Evolutionary conservation across 208 protist genomes (phyloP), one percentile per base, ranked within the genome.

Genomic region (Novymonas esmeraldas): DNA sequence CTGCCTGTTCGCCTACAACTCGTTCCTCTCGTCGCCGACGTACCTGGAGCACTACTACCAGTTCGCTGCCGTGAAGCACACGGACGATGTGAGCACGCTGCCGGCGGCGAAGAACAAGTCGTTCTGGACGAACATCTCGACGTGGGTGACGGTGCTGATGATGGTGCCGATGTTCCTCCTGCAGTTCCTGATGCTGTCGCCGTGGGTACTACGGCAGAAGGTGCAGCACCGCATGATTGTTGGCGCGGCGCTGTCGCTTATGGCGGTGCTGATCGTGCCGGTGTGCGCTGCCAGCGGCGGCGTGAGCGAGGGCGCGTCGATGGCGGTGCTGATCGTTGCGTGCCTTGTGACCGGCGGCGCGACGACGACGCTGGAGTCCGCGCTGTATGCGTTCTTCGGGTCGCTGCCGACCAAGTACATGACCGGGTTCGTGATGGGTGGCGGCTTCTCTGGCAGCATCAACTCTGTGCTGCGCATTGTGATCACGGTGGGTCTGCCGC

Each of bases 1-100:
- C 62, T 77, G 64, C 54, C 67, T 84, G 20, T 80, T 80, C 52
- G 64, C 73, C 24, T 80, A 79, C 67, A 84, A 84, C 70, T 81
- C 73, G 26, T 84, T 84, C 65, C 65, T 84, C 6, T 45, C 79
- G 5, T 84, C 73, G 20, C 79, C 79, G 20, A 74, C 74, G 16
- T 84, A 80, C 74, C 67, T 84, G 55, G 73, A 77, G 46, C 70
- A 77, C 45, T 84, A 80, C 73, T 84, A 70, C 70, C 70, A 78
- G 70, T 84, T 73, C 24, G 70, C 79, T 36, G 51, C 63, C 1
- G 74, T 81, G 45, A 84, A 84, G 74, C 45, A 64, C 39, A 80
- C 73, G 20, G 29, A 79, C 45, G 60, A 80, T 57, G 74, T 79
- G 18, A 68, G 63, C 60, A 72, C 52, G 2, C 73, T 80, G n/a